phyloP scores from a whole-genome alignment of 495 filamentous ascomycete species.

The Penicillium fimorum region DNA sequence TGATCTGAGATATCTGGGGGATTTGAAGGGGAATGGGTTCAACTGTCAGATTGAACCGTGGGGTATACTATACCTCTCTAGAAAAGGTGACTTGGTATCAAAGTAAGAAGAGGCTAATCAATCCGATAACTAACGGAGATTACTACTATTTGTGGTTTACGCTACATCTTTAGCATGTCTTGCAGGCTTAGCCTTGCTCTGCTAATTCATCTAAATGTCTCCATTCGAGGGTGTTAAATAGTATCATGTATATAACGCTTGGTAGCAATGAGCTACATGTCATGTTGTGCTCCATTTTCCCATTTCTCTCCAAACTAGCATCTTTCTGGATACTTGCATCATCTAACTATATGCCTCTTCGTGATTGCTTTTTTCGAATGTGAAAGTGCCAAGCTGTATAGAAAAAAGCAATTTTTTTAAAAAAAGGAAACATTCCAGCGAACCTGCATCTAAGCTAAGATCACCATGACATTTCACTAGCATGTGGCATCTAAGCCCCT shows the following conservation, averaged over 20 bases:
- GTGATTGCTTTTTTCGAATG: constrained; percentile 7
- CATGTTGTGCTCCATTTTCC: background rate
- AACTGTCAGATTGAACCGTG: background rate
- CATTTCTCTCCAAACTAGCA: background rate
- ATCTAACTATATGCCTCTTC: background rate
- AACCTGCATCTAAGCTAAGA: background rate
- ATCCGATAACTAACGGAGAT: background rate
- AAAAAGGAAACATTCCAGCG: background rate
- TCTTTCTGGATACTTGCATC: constrained; percentile 7
- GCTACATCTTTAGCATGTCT: constrained; percentile 10
- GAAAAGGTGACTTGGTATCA: background rate
- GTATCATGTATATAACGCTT: background rate
- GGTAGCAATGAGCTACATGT: background rate
- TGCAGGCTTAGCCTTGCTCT: constrained; percentile 12
- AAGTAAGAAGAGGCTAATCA: background rate
- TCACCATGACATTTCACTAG: background rate
- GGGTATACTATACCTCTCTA: background rate
- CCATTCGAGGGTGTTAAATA: background rate
- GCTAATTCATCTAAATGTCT: background rate
- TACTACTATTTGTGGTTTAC: background rate
- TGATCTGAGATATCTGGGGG: background rate
- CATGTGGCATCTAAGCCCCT: background rate
- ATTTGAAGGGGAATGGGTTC: background rate
- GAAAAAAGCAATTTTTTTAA: background rate
- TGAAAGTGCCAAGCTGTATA: background rate